phyloP scores from a whole-genome alignment of 106 monocot species.

The Cymbidium sinense region DNA sequence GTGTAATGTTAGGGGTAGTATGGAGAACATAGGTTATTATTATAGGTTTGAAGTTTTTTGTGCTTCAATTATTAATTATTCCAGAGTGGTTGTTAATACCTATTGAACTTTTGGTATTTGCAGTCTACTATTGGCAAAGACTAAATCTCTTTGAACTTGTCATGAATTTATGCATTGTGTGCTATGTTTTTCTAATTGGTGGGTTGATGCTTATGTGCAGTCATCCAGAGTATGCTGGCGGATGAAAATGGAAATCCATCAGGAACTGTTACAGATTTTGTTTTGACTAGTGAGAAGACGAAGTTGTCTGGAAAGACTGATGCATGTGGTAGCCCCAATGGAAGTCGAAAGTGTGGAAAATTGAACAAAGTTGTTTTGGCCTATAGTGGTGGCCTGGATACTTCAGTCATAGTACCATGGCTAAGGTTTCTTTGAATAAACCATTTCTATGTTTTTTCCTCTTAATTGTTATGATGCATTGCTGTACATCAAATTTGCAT shows the following conservation, averaged over 20 bases:
- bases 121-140: background rate
- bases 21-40: background rate
- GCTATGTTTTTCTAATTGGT: background rate
- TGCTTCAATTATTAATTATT: background rate
- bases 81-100: background rate
- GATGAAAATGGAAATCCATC: background rate
- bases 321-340: slow-evolving; percentile 10
- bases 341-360: slow-evolving; percentile 53
- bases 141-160: background rate
- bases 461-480: background rate
- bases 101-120: background rate
- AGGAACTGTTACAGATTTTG: background rate
- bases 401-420: slow-evolving; percentile 98
- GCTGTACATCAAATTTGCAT: background rate
- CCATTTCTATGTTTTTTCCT: background rate
- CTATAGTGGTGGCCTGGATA: slow-evolving; percentile 97
- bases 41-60: background rate
- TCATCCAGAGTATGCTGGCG: slow-evolving; percentile 9
- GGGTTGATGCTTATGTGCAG: slow-evolving; percentile 10
- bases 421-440: slow-evolving; percentile 43
- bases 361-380: slow-evolving; percentile 93
- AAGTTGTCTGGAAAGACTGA: slow-evolving; percentile 1
- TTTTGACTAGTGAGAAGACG: background rate
- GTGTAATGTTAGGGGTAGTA: background rate
- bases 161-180: background rate